Percentiles rank a stretch among this genome's conserved stretches.
Evolutionary conservation across 1,284 basidiomycete species (phyloP).

Genomic region (Rhodotorula sp.): DNA sequence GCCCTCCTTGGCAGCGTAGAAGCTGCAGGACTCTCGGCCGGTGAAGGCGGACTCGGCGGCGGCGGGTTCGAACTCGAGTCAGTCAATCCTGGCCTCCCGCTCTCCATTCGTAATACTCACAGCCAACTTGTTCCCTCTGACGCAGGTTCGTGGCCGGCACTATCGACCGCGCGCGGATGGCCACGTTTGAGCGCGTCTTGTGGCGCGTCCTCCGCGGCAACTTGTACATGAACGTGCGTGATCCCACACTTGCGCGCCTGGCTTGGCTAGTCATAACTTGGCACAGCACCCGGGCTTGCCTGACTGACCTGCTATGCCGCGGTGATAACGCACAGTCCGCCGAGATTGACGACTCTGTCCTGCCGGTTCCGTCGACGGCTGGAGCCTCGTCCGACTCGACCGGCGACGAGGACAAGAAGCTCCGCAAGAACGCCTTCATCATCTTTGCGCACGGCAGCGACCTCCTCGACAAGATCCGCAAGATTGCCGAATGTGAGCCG

Average conservation of each 20-base stretch:
- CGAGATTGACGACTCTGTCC: conserved; percentile 71
- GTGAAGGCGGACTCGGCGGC: conserved; percentile 45
- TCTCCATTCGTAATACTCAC: background rate
- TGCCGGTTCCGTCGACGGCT: conserved; percentile 79
- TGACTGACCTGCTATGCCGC: too few relatives aligned
- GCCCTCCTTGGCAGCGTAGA: conserved; percentile 81
- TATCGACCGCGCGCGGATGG: conserved; percentile 85
- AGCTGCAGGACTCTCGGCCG: conserved; percentile 56
- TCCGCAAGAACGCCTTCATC: conserved; percentile 96
- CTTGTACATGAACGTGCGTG: conserved; percentile 95
- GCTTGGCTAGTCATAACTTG: too few relatives aligned
- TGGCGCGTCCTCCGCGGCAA: conserved; percentile 98
- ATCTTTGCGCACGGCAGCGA: conserved; percentile 97
- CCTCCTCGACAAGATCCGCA: conserved; percentile 93
- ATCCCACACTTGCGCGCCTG: too few relatives aligned
- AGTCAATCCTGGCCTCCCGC: conserved; percentile 41
- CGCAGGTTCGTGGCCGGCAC: conserved; percentile 89
- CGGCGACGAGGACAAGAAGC: conserved; percentile 58
- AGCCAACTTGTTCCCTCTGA: background rate
- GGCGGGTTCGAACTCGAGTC: conserved; percentile 76
- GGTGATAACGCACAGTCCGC: conserved; percentile 29
- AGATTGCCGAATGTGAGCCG: conserved; percentile 74
- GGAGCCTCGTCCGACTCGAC: conserved; percentile 51
- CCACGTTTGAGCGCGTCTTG: conserved; percentile 93
- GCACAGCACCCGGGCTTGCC: too few relatives aligned